A percentile compares a stretch with the other conserved stretches of the same genome.
Evolutionary conservation across 1,139 yeast species (phyloP).

Genomic region (Candida smagusa): DNA sequence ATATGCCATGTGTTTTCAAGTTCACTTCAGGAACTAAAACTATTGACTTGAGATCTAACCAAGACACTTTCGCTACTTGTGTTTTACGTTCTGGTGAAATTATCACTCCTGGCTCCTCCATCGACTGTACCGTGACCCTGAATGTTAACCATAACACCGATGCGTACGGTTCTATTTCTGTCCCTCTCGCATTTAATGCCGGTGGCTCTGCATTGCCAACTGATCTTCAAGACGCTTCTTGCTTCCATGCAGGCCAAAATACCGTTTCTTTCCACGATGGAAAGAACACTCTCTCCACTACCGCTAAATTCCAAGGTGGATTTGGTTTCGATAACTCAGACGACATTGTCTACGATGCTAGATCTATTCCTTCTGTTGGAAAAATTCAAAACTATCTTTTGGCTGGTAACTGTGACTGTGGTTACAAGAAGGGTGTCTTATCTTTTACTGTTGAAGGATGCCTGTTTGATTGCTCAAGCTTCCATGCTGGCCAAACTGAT

Average conservation of each 20-base stretch:
- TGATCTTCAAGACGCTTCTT: slow-evolving; percentile 18
- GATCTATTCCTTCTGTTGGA: slow-evolving; percentile 15
- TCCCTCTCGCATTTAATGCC: slow-evolving; percentile 25
- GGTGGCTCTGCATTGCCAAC: slow-evolving; percentile 19
- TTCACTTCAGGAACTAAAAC: slow-evolving; percentile 13
- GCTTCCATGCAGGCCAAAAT: slow-evolving; percentile 20
- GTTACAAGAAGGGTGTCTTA: slow-evolving; percentile 21
- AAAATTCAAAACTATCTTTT: slow-evolving; percentile 14
- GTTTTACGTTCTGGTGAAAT: slow-evolving; percentile 21
- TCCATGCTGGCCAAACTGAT: slow-evolving; percentile 20
- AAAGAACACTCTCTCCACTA: slow-evolving; percentile 12
- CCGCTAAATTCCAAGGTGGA: slow-evolving; percentile 14
- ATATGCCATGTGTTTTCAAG: slow-evolving; percentile 27
- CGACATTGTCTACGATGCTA: slow-evolving; percentile 1
- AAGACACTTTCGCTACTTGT: slow-evolving; percentile 25
- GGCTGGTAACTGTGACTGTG: slow-evolving; percentile 21
- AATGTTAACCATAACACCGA: slow-evolving; percentile 8
- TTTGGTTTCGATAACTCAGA: slow-evolving; percentile 1
- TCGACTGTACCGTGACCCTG: slow-evolving; percentile 22
- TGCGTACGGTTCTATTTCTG: slow-evolving; percentile 17
- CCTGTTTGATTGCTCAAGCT: slow-evolving; percentile 19
- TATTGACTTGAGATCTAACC: slow-evolving; percentile 1
- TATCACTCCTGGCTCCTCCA: slow-evolving; percentile 19
- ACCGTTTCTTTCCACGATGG: slow-evolving; percentile 26
- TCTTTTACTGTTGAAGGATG: slow-evolving; percentile 14